Base-by-base conservation (phyloP, 2,329 filamentous ascomycete species). In the Talaromyces albobiverticillius region DNA sequence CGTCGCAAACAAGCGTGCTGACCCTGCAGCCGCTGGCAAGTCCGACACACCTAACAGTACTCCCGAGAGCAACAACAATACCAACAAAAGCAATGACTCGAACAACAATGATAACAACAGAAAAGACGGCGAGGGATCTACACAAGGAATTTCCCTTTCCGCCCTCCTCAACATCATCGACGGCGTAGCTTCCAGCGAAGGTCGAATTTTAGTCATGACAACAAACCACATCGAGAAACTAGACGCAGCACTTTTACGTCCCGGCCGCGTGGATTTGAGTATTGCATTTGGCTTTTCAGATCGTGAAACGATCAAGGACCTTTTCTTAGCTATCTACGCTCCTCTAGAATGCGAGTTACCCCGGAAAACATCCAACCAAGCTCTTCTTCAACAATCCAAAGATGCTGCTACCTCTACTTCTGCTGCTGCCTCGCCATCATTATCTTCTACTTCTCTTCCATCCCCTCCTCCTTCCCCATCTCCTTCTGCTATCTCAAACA, bases 171-270 rank as follows among this genome's bases (percentile, higher is more conserved):
- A 89, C 57, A 82, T 85, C 8, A 79, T 90, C 9, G 86, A 90
- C 59, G 87, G 87, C 2, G 84, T 88, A 0, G 85, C 84, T 0
- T 84, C 83, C 0, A 81, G 82, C 55, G 86, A 90, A 71, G 87
- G 86, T 1, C 79, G 85, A 14, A 84, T 89, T 23, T 77, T 90
- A 16, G 81, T 90, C 65, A 89, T 90, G 85, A 90, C 86, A 0
- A 87, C 85, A 25, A 90, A 89, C 61, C 78, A 81, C 47, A 79
- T 81, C 0, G 83, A 88, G 47, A 79, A 81, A 49, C 78, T 89
- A 0, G 85, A 89, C 62, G 71, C 76, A 1, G 86, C 85, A 0
- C 74, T 90, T 0, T 76, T 87, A 9, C 77, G 86, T 0, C 86
- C 86, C 0, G 87, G 86, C 0, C 77, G 86, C 2, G 82, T 90